Percentiles rank a stretch among this genome's conserved stretches.
Evolutionary conservation across 140 eudicot species (phyloP).

Genomic region (Flaveria floridana): DNA sequence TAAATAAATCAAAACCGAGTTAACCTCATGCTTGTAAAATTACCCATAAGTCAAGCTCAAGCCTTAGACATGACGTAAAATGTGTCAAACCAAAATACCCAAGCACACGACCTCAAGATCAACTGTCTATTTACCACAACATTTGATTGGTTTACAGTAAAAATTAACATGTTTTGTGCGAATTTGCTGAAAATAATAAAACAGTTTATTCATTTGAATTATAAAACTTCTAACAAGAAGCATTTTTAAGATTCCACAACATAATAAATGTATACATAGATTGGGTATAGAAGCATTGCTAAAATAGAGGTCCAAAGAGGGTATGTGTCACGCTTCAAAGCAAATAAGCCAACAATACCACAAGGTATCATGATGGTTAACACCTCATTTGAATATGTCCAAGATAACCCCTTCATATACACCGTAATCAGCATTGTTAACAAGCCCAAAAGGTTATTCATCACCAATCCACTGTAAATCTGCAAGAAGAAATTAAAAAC

Average conservation of each 20-base stretch:
- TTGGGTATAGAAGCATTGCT: conserved; percentile 32
- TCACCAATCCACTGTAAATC: conserved; percentile 32
- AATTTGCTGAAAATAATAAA: not conserved
- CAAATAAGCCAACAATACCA: conserved; percentile 24
- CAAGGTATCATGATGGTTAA: conserved; percentile 31
- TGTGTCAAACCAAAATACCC: too few species aligned
- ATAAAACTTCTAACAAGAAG: not conserved
- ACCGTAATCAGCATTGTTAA: conserved; percentile 21
- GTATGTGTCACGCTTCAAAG: conserved; percentile 28
- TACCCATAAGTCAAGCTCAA: too few species aligned
- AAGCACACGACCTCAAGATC: too few species aligned
- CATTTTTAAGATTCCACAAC: not conserved
- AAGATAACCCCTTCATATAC: conserved; percentile 29
- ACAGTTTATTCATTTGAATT: not conserved
- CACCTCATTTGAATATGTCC: conserved; percentile 35
- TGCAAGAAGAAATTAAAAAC: conserved; percentile 1
- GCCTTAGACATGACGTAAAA: too few species aligned
- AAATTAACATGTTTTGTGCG: not conserved
- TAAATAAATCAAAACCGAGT: too few species aligned
- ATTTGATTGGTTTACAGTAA: too few species aligned
- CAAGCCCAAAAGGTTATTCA: conserved; percentile 34
- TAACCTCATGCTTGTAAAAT: too few species aligned
- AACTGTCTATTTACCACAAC: too few species aligned
- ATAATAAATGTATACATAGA: conserved; percentile 24
- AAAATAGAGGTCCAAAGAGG: conserved; percentile 34